Base-by-base conservation (phyloP, 441 rosid species). In the Daphne laureola region DNA sequence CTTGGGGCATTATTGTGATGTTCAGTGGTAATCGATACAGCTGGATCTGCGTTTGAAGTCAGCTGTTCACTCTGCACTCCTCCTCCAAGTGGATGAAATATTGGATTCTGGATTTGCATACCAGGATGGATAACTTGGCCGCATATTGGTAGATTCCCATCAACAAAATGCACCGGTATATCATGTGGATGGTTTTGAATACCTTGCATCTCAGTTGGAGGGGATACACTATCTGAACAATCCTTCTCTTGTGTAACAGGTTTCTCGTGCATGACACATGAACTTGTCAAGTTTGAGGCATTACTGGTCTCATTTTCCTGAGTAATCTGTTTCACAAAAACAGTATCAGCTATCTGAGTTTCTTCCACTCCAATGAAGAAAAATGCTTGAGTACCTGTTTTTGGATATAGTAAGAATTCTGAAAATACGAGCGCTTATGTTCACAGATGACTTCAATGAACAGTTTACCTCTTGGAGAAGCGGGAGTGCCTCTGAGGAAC, bases 131-230 rank as follows among this genome's bases (percentile, higher is more conserved):
- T 75, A 71, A 73, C 64, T 61, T 70, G 84, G 64, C 71, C 44
- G 63, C 73, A 75, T 31, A 72, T 61, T 57, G 78, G 75, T 9
- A 53, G 57, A 63, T 73, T 86, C 49, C 81, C 87, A 57, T 84
- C 83, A 68, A 88, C 51, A 59, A 77, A 71, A 51, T 79, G 86
- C 58, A 79, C 82, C 9, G 85, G 73, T 13, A 81, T 81, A 65
- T 82, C 86, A 69, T 78, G 76, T 43, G 94, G 95, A 66, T 75
- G 81, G 78, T 63, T 81, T 56, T 78, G 87, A 56, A 67, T 57
- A 38, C 68, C 61, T 61, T 81, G 80, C 67, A 68, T 68, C 57
- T 73, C 79, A 56, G 73, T 80, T 26, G 62, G 59, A 42, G 59
- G 69, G 64, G 65, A 27, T 43, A 66, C 70, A 54, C 65, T 66